Percentiles rank a stretch among this genome's conserved stretches.
Conservation (phyloP, 441 rosid genomes). For the Aquilaria agallochum region DNA sequence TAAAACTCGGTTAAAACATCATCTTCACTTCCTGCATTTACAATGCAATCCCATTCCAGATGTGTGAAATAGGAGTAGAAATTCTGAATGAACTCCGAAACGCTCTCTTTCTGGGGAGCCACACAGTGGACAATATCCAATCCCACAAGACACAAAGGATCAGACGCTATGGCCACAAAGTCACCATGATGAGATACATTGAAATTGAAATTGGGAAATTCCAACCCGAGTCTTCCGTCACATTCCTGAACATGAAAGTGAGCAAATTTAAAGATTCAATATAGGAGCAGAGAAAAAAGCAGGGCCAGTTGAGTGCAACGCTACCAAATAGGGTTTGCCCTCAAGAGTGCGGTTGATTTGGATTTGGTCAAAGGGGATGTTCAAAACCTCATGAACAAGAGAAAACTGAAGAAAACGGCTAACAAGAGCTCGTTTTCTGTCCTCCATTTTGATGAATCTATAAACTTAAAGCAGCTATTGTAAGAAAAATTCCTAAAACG, state of each 20-base stretch:
- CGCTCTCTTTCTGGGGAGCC: constrained; percentile 34
- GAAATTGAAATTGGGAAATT: constrained; percentile 62
- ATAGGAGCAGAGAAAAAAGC: not conserved
- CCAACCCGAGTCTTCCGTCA: constrained; percentile 9
- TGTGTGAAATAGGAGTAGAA: constrained; percentile 51
- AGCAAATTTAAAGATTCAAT: not conserved
- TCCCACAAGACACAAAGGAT: constrained; percentile 69
- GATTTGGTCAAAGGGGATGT: constrained; percentile 37
- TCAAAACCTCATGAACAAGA: constrained; percentile 40
- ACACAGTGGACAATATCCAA: constrained; percentile 44
- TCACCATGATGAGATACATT: constrained; percentile 74
- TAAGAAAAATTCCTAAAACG: no score
- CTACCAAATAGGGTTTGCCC: constrained; percentile 69
- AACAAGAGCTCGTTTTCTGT: constrained; percentile 56
- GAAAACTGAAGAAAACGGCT: constrained; percentile 61
- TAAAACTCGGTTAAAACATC: constrained; percentile 48
- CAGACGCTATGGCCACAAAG: constrained; percentile 69
- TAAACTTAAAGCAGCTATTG: constrained; percentile 3
- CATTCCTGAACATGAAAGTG: constrained; percentile 36
- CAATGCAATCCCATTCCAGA: constrained; percentile 48
- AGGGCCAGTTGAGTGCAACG: not conserved
- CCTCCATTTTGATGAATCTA: constrained; percentile 51
- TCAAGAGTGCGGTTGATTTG: constrained; percentile 46
- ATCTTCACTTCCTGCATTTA: constrained; percentile 33
- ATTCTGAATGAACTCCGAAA: constrained; percentile 41